Base-by-base conservation (phyloP, 2,329 filamentous ascomycete genomes). In the Pleurostoma richardsiae region DNA sequence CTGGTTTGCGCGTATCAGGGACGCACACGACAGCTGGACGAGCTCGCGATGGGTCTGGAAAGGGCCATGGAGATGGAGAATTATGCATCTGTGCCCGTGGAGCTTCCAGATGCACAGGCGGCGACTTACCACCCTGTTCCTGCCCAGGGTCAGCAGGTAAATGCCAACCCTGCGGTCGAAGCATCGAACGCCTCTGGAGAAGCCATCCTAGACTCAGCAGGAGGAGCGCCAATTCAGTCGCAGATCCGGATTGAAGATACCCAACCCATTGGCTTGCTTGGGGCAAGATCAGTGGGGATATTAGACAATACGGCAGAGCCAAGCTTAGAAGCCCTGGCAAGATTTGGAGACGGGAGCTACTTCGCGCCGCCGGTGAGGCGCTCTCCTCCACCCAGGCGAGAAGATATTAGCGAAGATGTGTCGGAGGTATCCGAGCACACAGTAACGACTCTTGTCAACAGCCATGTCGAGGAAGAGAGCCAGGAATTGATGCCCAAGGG, bases 21-120 rank as follows among this genome's bases (percentile, higher is more conserved):
- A 8, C 27, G 39, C 6, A 27, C 7, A 3, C 31, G 41, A 10
- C 19, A 26, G 4, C 42, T 48, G 10, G 42, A 48, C n/a, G 10
- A 10, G 6, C 4, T 42, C 8, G 46, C 46, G 4, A 10, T 7
- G 10, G 39, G 42, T 28, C 33, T 48, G 30, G 28, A 36, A 3
- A 41, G 46, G 29, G 42, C 39, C 6, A 48, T 48, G 46, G 46
- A 48, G 30, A 39, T 44, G 46, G 39, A 44, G 29, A 48, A 48
- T 28, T 5, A 42, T 28, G 27, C 44, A 29, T 41, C 43, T 19
- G 41, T 48, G 7, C 42, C 46, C 29, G n/a, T 44, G 3, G 30
- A 38, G n/a, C 6, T 48, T 10, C 46, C 46, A 10, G 46, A 44
- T 11, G 11, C n/a, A 8, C 33, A 36, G 33, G 8, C 8, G n/a